Evolutionary conservation across 495 filamentous ascomycete genomes (phyloP), one percentile per base, ranked within the genome.

Genomic region (Tuber calosporum): DNA sequence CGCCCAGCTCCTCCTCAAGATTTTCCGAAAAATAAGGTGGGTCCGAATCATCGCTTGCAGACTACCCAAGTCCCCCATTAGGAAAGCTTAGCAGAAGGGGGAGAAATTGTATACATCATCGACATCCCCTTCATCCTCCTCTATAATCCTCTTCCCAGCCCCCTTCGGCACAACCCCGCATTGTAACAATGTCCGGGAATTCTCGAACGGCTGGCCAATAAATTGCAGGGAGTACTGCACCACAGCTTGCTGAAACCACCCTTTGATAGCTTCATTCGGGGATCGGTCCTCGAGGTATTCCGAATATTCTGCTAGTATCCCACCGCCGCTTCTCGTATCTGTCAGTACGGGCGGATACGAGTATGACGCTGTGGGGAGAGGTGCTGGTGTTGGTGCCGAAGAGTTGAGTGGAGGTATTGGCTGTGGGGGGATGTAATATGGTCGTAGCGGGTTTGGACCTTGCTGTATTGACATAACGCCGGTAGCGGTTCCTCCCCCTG

Each of bases 191-290:
- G 88, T 96, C 88, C 97, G 98, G 78, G 94, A 93, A 72, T 97
- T 93, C 83, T 97, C 94, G 82, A 98, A 97, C 34, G 95, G 95
- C 82, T 98, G 95, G n/a, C 92, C 89, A 75, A 96, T 87, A 76
- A 97, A 81, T 26, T 95, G 87, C 74, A 89, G 89, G 41, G 87
- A 89, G 82, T 99, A 99, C 79, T 93, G 94, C 86, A 92, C 92
- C 81, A 94, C 75, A 69, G 93, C 88, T 79, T 92, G 89, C 81
- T 97, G 92, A 41, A 96, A 75, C 40, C 93, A 83, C 68, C 88
- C 88, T 75, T 89, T 90, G 36, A 93, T 83, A 70, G 90, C 89
- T 74, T 91, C 90, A 26, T 90, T 91, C 1, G 92, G 90, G 13
- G 91, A 91, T 15, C 88, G 85, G 42, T 96, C 93, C 15, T 89